Evolutionary conservation across 495 filamentous ascomycete genomes (phyloP), one percentile per base, ranked within the genome.

Genomic region (Pyrenula aspistea): DNA sequence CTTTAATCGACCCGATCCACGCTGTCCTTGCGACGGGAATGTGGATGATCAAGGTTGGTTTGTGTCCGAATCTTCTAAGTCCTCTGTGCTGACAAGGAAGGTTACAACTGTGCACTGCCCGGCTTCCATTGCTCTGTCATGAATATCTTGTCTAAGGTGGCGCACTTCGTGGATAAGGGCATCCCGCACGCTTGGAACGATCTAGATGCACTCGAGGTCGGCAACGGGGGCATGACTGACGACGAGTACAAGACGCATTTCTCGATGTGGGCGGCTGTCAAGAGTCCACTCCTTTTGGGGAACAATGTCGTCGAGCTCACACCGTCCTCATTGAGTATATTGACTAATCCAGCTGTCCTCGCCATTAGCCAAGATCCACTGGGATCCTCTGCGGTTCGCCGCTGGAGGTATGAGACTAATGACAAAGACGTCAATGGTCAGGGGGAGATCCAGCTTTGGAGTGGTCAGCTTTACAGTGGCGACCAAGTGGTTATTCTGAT

Each of bases 171-270:
- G 0, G 63, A 66, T 56, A 65, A 70, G 51, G 68, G 59, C 12
- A 61, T 65, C 31, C 61, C 67, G 1, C 65, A 66, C 24, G 67
- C 60, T 2, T 71, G 68, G 68, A 72, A 72, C 51, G 69, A 71
- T 55, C 55, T 79, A 22, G 84, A 87, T 61, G 83, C 82, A 79
- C 60, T 66, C n/a, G 83, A 85, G 65, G 78, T 87, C 52, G 84
- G 84, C 22, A 86, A 84, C 55, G 73, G 72, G 19, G 73, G 70
- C 2, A 69, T 86, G 56, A 78, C 71, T 10, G 68, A 76, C 25
- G 68, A 67, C 2, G 65, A 72, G 55, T 66, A 68, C 12, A 61
- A 63, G 25, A 60, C 59, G 19, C 73, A 69, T 50, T 68, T 72
- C 59, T 64, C 57, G 31, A 63, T 72, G 49, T 72, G 69, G 69